Conservation (phyloP, 2,329 filamentous ascomycete genomes). For the Emericellopsis atlantica region DNA sequence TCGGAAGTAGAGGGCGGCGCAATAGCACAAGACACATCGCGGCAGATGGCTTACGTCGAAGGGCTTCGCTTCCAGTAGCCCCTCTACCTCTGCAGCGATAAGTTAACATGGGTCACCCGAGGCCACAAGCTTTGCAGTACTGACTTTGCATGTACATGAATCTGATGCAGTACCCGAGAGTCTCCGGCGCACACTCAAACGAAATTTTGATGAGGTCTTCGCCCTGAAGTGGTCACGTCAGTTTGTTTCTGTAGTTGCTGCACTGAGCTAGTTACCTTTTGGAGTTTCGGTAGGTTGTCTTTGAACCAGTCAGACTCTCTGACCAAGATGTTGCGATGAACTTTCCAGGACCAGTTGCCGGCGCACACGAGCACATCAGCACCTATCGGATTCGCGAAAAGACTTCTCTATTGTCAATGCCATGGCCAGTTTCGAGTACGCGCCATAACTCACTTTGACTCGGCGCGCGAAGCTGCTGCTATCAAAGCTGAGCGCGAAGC, state of each 20-base stretch:
- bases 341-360: conserved; percentile 9
- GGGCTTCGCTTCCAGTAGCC: conserved; percentile 1
- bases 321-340: conserved; percentile 21
- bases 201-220: conserved; percentile 12
- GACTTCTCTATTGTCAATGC: conserved; percentile 7
- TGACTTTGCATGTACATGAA: conserved; percentile 22
- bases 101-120: too few relatives aligned
- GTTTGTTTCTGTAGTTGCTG: too few relatives aligned
- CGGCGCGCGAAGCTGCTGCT: neutral
- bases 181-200: conserved; percentile 10
- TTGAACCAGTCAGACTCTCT: conserved; percentile 20
- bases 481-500: neutral
- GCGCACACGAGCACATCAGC: conserved; percentile 17
- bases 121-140: conserved; percentile 2
- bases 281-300: conserved; percentile 13
- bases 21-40: conserved; percentile 18
- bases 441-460: neutral
- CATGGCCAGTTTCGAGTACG: neutral
- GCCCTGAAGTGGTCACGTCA: conserved; percentile 9
- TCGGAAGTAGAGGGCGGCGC: conserved; percentile 14
- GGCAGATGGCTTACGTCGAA: conserved; percentile 16
- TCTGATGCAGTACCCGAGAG: conserved; percentile 16
- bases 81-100: too few relatives aligned
- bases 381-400: conserved; percentile 17
- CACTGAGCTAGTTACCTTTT: too few relatives aligned